Evolutionary conservation across 495 filamentous ascomycete genomes (phyloP).

Genomic region (Penicillium dipodomyicola): DNA sequence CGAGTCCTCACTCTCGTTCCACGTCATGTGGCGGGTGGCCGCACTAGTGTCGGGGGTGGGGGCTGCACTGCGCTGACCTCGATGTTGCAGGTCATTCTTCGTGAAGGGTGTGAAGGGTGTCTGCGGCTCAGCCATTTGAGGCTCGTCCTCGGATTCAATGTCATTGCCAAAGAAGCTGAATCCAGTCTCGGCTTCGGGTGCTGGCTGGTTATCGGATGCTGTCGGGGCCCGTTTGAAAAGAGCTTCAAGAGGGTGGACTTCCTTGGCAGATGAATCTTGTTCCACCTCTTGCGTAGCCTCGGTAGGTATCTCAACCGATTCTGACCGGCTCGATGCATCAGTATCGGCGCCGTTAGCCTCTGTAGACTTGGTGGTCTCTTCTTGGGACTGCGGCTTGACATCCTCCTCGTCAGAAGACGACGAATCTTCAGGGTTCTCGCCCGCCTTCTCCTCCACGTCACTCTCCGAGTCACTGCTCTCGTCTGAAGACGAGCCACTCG

Average conservation of each 20-base stretch:
- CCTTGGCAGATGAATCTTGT: constrained; percentile 33
- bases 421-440: constrained; percentile 26
- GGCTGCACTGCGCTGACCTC: constrained; percentile 76
- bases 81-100: constrained; percentile 68
- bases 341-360: constrained; percentile 5
- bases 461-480: constrained; percentile 32
- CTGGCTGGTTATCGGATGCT: constrained; percentile 33
- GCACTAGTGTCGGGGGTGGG: constrained; percentile 94
- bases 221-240: constrained; percentile 72
- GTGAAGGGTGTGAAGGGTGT: constrained; percentile 85
- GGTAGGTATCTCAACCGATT: constrained; percentile 14
- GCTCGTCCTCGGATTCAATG: constrained; percentile 47
- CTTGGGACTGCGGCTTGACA: constrained; percentile 12
- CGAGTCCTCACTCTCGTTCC: constrained; percentile 32
- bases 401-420: constrained; percentile 24
- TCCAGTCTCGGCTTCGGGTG: constrained; percentile 47
- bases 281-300: constrained; percentile 11
- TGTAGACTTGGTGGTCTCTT: constrained; percentile 5
- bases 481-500: constrained; percentile 42
- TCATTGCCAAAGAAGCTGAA: constrained; percentile 64
- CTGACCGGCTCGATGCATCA: constrained; percentile 9
- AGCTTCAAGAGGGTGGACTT: constrained; percentile 82
- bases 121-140: constrained; percentile 54
- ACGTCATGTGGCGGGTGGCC: constrained; percentile 43
- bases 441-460: constrained; percentile 23